Evolutionary conservation across 331 rosid species (phyloP), one percentile per base, ranked within the genome.

Genomic region (Acacia pycnantha): DNA sequence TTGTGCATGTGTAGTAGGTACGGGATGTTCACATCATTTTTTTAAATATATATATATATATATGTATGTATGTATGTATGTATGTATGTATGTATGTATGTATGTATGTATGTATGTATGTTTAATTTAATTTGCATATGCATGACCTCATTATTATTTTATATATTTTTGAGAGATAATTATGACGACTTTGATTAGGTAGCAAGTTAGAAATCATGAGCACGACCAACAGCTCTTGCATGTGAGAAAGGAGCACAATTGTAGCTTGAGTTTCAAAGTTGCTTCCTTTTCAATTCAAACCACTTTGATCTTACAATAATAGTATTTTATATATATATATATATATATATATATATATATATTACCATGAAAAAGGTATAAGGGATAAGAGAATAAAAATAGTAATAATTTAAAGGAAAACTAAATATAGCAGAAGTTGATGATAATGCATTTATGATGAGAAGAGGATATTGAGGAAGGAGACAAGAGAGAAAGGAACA

Each of bases 1-100:
- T 27, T 65, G 40, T 65, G 71, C 71, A 33, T 65, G 56, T 70
- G 62, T n/a, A 56, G 75, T 70, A 43, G 75, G 75, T 70, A 70
- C 18, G 10, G 54, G n/a, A 70, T 70, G n/a, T 16, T 43, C 24
- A 22, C 11, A 22, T 14, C 70, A 64, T 44, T 22, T n/a, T 21
- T n/a, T n/a, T n/a, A n/a, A n/a, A 8, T 21, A 68, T 2, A 54
- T n/a, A 3, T 58, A 58, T 58, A 9, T n/a, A n/a, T n/a, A n/a
- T n/a, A n/a, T n/a, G n/a, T n/a, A n/a, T n/a, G n/a, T n/a, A n/a
- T n/a, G n/a, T n/a, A n/a, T n/a, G n/a, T n/a, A n/a, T n/a, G n/a
- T n/a, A n/a, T n/a, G n/a, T n/a, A n/a, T n/a, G n/a, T n/a, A n/a
- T n/a, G n/a, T n/a, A n/a, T n/a, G n/a, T n/a, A n/a, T n/a, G n/a